Percentiles rank a stretch among this genome's conserved stretches.
Conservation (phyloP, 1,284 basidiomycete species). For the Cutaneotrichosporon mucoides region DNA sequence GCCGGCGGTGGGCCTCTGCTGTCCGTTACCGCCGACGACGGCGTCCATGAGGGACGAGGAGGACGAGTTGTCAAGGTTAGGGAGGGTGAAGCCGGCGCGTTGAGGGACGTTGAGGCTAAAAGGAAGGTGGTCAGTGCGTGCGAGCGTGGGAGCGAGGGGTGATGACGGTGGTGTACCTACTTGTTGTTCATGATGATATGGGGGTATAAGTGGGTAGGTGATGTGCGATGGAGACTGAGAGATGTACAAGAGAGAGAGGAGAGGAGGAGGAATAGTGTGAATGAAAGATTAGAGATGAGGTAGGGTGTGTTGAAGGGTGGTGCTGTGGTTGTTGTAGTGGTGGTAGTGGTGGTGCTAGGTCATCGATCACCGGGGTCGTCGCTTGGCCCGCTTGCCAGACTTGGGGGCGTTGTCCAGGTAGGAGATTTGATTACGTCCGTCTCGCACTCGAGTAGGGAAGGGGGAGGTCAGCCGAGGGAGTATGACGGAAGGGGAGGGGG, state of each 20-base stretch:
- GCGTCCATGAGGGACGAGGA: slow-evolving; percentile 39
- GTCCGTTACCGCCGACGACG: slow-evolving; percentile 28
- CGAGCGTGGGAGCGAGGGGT: not conserved
- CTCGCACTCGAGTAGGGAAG: no score
- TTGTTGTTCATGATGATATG: slow-evolving; percentile 1
- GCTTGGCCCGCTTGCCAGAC: no score
- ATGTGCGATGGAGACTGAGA: not conserved
- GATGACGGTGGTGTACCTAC: not conserved
- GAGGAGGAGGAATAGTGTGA: no score
- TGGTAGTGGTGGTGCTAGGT: no score
- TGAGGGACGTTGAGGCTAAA: not conserved
- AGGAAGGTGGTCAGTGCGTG: not conserved
- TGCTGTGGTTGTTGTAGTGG: no score
- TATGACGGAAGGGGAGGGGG: no score
- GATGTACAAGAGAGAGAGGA: not conserved
- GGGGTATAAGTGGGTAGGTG: not conserved
- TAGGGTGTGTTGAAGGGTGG: no score
- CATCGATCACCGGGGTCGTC: no score
- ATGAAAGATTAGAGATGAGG: no score
- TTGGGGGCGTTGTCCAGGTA: no score
- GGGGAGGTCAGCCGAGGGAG: no score
- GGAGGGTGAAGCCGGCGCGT: slow-evolving; percentile 12
- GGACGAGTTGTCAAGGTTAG: slow-evolving; percentile 23
- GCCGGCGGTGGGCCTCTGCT: slow-evolving; percentile 1
- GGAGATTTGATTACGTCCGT: no score